A percentile compares a stretch with the other conserved stretches of the same genome.
Evolutionary conservation across 2,329 filamentous ascomycete species (phyloP).

Genomic region (Cercospora sojina): DNA sequence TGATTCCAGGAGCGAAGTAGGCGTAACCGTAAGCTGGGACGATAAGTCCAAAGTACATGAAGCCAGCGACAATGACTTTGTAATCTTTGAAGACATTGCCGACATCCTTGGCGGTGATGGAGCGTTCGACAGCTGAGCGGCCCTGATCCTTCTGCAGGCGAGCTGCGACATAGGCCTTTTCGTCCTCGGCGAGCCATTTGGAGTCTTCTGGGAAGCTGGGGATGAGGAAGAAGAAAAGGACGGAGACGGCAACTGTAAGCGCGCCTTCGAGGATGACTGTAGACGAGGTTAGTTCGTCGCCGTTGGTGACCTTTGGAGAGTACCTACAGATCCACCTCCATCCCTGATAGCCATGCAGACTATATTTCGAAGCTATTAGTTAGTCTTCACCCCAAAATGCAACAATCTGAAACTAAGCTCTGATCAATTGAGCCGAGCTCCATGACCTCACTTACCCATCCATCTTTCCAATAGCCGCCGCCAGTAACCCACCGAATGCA

Average conservation of each 20-base stretch:
- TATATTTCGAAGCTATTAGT: no score
- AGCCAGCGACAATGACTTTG: constrained; percentile 50
- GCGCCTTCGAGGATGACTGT: constrained; percentile 66
- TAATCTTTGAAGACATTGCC: constrained; percentile 50
- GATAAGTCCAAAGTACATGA: constrained; percentile 54
- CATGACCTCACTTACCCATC: constrained; percentile 53
- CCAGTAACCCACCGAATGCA: constrained; percentile 82
- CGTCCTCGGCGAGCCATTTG: constrained; percentile 50
- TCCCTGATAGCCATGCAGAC: constrained; percentile 55
- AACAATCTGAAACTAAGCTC: not conserved
- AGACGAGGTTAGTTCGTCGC: not conserved
- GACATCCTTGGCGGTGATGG: constrained; percentile 46
- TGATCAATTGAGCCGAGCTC: not conserved
- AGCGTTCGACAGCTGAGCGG: constrained; percentile 46
- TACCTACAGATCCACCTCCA: constrained; percentile 64
- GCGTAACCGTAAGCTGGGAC: constrained; percentile 44
- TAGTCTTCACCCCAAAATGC: not conserved
- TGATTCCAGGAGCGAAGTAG: constrained; percentile 41
- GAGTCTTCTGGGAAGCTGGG: constrained; percentile 53
- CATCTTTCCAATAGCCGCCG: constrained; percentile 88
- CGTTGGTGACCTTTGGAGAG: not conserved
- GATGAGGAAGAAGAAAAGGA: constrained; percentile 50
- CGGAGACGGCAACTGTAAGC: constrained; percentile 46
- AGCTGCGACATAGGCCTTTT: constrained; percentile 48
- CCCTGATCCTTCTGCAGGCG: constrained; percentile 51